phyloP scores from a whole-genome alignment of 345 rosid species.

The Hypericum androsaemum region DNA sequence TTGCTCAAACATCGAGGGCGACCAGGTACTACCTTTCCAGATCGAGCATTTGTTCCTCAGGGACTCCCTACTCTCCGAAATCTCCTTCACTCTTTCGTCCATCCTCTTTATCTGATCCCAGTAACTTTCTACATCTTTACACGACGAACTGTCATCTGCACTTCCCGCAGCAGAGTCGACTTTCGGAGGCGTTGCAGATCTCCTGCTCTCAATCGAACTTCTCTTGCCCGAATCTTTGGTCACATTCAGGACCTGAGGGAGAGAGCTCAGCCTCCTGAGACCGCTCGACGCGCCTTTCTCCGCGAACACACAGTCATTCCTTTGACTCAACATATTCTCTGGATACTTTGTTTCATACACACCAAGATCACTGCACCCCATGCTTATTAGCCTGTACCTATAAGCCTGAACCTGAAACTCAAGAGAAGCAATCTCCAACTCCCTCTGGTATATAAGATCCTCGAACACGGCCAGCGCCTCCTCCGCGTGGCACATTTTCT shows the following conservation, averaged over 20 bases:
- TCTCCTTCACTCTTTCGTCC: constrained; percentile 36
- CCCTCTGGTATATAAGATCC: constrained; percentile 66
- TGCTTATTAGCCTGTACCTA: constrained; percentile 51
- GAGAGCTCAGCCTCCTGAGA: constrained; percentile 31
- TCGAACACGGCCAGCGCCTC: constrained; percentile 62
- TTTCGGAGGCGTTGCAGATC: constrained; percentile 8
- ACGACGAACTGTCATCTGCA: constrained; percentile 8
- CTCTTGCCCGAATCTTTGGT: constrained; percentile 21
- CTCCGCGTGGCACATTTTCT: constrained; percentile 67
- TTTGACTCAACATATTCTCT: constrained; percentile 30
- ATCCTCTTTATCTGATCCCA: constrained; percentile 55
- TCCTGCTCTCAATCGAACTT: constrained; percentile 12
- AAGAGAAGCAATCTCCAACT: constrained; percentile 78
- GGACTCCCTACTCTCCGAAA: constrained; percentile 27
- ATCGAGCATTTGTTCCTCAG: constrained; percentile 17
- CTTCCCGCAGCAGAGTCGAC: constrained; percentile 11
- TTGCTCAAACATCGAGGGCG: constrained; percentile 31
- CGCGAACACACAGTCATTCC: constrained; percentile 16
- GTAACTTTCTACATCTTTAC: constrained; percentile 32
- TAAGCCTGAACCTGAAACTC: constrained; percentile 79
- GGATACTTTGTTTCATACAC: constrained; percentile 31
- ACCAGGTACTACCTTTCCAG: constrained; percentile 27
- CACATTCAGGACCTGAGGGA: constrained; percentile 14
- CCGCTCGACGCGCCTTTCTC: constrained; percentile 15
- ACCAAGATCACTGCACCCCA: constrained; percentile 57